These are phyloP conservation scores for Pseudocercospora fuligena DNA, from an alignment of 2,329 filamentous ascomycete genomes.

Conservation along the genomic window DNA sequence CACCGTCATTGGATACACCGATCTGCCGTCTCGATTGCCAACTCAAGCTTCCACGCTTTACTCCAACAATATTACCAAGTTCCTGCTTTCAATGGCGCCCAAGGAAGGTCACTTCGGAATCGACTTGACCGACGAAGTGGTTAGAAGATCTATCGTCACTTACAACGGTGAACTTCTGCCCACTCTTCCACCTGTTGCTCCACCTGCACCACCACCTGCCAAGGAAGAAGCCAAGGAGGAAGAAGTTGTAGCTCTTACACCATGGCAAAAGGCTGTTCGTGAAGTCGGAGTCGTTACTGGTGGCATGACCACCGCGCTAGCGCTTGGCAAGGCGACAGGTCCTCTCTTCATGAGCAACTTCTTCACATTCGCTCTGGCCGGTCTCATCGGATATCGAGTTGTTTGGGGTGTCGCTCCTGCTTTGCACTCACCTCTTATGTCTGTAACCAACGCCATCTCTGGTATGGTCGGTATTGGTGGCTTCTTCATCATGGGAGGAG, in stretches of 20 bases:
- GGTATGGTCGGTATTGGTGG: conserved; percentile 88
- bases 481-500: conserved; percentile 85
- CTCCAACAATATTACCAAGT: conserved; percentile 92
- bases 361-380: conserved; percentile 82
- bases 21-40: conserved; percentile 82
- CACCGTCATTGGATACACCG: conserved; percentile 73
- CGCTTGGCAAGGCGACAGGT: conserved; percentile 78
- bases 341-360: conserved; percentile 87
- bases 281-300: conserved; percentile 76
- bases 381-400: conserved; percentile 83
- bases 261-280: conserved; percentile 78
- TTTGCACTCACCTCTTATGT: conserved; percentile 88
- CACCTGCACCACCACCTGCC: conserved; percentile 58
- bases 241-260: conserved; percentile 70
- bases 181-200: conserved; percentile 70
- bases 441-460: conserved; percentile 89
- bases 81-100: conserved; percentile 79
- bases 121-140: conserved; percentile 82
- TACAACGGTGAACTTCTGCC: conserved; percentile 77
- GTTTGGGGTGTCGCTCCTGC: conserved; percentile 87
- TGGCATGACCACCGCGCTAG: conserved; percentile 75
- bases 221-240: conserved; percentile 58
- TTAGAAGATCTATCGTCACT: conserved; percentile 82
- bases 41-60: conserved; percentile 90
- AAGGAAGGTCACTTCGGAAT: conserved; percentile 79